Base-by-base conservation (phyloP, 2,329 filamentous ascomycete species). In the Emmonsia crescens region DNA sequence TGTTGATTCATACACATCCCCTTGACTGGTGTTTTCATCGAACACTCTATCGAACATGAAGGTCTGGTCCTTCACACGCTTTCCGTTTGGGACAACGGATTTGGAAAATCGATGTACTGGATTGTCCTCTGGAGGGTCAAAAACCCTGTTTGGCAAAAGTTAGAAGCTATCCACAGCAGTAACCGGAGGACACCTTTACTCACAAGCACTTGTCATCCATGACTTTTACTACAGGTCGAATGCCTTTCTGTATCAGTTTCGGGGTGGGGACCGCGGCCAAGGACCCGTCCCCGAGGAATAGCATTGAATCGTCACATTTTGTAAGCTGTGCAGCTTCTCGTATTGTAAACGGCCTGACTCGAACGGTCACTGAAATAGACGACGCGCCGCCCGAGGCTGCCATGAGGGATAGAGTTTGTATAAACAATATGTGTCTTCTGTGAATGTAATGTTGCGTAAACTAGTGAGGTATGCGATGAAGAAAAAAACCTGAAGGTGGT, bases 1-100 rank as follows among this genome's bases (percentile, higher is more conserved):
- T 0, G 94, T 97, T 16, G 89, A 83, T 74, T 97, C 94, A 79
- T 97, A 99, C 0, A 99, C 90, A 71, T 99, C 94, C 62, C 84
- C 87, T 71, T 99, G 94, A 6, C 87, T 87, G 21, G 89, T 89
- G 72, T 93, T 96, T 63, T 97, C 92, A 80, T 99, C 94, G 75
- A 99, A 97, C 65, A 99, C 89, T 61, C 89, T 83, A 76, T 99
- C 94, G 77, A 99, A 99, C 59, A 88, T 92, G 69, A 99, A 99
- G 3, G 94, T 94, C 75, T 96, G 92, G 73, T 99, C 95, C 74
- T 99, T 99, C 70, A 94, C 89, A 68, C 91, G 89, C 76, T 96
- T 97, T 61, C 92, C 91, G 60, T 86, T 84, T 3, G 88, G 87
- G 10, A 96, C 83, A 12, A 95, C 87, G 2, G 88, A 91, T 72